Percentiles rank a stretch among this genome's conserved stretches.
These are phyloP conservation scores for Cystoderma amianthinum DNA, from an alignment of 768 basidiomycete genomes.

Conservation along the genomic window DNA sequence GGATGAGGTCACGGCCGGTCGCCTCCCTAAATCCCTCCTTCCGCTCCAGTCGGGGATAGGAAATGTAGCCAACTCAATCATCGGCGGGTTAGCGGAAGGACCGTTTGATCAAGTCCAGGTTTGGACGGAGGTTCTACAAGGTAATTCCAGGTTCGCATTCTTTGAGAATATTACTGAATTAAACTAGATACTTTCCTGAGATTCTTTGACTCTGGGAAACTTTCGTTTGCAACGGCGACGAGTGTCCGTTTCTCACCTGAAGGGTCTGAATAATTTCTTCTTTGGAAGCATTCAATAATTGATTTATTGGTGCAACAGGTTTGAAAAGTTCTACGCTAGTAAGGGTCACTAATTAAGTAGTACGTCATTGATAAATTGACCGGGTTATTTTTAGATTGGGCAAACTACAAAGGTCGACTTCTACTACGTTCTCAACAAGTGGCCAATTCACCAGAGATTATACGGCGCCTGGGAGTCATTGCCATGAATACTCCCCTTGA, in stretches of 20 bases:
- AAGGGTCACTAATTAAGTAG: conserved; percentile 8
- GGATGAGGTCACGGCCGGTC: conserved; percentile 30
- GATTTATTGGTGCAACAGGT: conserved; percentile 12
- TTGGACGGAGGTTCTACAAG: conserved; percentile 43
- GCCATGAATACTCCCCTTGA: conserved; percentile 47
- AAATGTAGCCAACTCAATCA: conserved; percentile 43
- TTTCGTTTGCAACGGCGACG: conserved; percentile 40
- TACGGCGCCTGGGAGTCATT: conserved; percentile 38
- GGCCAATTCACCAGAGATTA: conserved; percentile 42
- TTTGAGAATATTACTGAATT: not conserved
- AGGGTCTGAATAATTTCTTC: conserved; percentile 17
- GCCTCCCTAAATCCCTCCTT: conserved; percentile 32
- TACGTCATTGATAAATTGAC: not conserved
- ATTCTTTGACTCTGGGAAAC: conserved; percentile 40
- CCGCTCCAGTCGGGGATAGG: conserved; percentile 43
- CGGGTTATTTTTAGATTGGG: conserved; percentile 28
- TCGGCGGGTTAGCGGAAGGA: conserved; percentile 39
- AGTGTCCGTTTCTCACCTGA: conserved; percentile 39
- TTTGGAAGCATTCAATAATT: not conserved
- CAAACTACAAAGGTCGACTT: conserved; percentile 35
- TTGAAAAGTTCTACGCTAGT: conserved; percentile 43
- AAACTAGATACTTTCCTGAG: conserved; percentile 33
- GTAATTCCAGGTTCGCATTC: too few species aligned
- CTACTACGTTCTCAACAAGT: conserved; percentile 44
- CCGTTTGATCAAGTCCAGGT: conserved; percentile 43